phyloP scores from a whole-genome alignment of 1,284 basidiomycete species.

The Heterobasidion irregulare region DNA sequence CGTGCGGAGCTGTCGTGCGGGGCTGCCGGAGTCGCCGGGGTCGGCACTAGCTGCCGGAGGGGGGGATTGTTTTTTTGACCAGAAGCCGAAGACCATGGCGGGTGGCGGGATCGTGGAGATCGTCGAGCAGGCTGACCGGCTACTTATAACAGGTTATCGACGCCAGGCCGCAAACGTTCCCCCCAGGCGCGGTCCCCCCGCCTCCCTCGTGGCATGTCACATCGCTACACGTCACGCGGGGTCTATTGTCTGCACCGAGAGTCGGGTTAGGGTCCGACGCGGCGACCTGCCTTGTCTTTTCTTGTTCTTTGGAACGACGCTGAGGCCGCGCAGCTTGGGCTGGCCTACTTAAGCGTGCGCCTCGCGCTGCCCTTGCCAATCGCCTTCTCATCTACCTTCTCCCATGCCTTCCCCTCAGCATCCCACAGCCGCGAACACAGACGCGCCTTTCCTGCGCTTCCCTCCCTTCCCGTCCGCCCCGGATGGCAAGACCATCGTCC shows the following conservation, averaged over 20 bases:
- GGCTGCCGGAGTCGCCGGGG: background rate
- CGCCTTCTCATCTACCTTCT: background rate
- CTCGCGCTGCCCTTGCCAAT: background rate
- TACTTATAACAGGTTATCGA: too few relatives aligned
- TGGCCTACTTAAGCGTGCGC: too few relatives aligned
- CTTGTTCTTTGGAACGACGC: background rate
- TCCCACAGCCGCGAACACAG: background rate
- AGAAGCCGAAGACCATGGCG: too few relatives aligned
- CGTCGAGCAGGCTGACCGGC: too few relatives aligned
- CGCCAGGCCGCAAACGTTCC: too few relatives aligned
- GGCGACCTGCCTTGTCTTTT: constrained; percentile 4
- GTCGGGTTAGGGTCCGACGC: background rate
- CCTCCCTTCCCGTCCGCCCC: constrained; percentile 48
- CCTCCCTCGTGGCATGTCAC: too few relatives aligned
- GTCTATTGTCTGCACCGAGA: background rate
- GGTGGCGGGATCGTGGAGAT: too few relatives aligned
- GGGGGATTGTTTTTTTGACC: too few relatives aligned
- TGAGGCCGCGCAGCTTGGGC: background rate
- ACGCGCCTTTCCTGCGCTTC: background rate
- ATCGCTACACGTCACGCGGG: background rate
- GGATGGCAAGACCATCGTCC: constrained; percentile 40
- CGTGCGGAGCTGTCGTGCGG: constrained; percentile 13
- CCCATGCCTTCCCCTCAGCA: background rate
- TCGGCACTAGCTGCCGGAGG: too few relatives aligned
- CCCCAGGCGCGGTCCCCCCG: too few relatives aligned